Conservation (phyloP, 345 rosid species). For the Aquilaria sinensis region DNA sequence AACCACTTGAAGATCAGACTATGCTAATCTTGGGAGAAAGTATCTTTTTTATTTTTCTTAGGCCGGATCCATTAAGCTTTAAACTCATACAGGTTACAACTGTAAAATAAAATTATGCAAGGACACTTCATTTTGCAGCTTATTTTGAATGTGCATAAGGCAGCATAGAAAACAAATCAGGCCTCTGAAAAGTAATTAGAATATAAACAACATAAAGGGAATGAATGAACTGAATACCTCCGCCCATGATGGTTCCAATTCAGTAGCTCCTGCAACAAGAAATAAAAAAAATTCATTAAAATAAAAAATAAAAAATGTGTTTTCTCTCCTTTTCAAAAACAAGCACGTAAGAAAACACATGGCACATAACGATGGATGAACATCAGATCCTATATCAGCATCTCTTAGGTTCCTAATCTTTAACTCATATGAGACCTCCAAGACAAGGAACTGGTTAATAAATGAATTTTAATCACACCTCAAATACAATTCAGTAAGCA, state of each 20-base stretch:
- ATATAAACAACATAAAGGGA: no score
- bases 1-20: no score
- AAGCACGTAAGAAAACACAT: background rate
- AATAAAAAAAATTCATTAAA: slow-evolving; percentile 1
- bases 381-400: background rate
- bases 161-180: no score
- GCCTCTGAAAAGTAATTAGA: no score
- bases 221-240: slow-evolving; percentile 37
- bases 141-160: no score
- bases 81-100: no score
- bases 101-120: no score
- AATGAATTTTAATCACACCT: background rate
- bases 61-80: no score
- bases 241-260: slow-evolving; percentile 71
- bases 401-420: background rate
- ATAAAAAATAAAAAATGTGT: background rate
- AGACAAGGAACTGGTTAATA: background rate
- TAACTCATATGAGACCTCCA: background rate
- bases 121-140: no score
- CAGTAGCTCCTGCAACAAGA: slow-evolving; percentile 63
- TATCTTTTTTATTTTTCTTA: no score
- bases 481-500: no score
- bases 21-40: no score
- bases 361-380: background rate
- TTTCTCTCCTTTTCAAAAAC: background rate